Evolutionary conservation across 192 early-diverging fungal species (phyloP).

Genomic region (Umbelopsis vinacea): DNA sequence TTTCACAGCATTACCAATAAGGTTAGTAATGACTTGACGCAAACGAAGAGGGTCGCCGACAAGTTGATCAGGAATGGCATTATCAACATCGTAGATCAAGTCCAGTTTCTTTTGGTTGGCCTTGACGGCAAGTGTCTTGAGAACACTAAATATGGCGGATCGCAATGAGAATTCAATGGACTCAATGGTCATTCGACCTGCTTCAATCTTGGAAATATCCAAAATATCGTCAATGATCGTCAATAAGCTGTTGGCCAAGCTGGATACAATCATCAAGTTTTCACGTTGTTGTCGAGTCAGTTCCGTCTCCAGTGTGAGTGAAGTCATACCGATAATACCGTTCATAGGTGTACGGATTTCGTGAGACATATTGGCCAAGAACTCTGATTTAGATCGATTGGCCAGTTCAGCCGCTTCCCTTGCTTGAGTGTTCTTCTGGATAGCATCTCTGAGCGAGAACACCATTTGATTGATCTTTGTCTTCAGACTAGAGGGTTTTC

Average conservation of each 20-base stretch:
- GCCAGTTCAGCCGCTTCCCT: constrained; percentile 82
- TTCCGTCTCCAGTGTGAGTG: constrained; percentile 75
- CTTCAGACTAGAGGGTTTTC: constrained; percentile 47
- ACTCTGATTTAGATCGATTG: constrained; percentile 78
- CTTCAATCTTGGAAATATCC: constrained; percentile 86
- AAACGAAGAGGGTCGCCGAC: constrained; percentile 77
- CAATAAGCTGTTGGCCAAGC: constrained; percentile 71
- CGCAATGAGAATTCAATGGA: constrained; percentile 69
- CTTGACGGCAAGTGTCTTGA: constrained; percentile 75
- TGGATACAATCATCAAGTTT: constrained; percentile 79
- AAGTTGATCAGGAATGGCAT: constrained; percentile 69
- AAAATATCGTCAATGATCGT: constrained; percentile 85
- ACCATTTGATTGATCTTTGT: constrained; percentile 89
- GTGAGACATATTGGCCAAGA: constrained; percentile 69
- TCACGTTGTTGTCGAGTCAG: constrained; percentile 82
- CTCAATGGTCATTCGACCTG: constrained; percentile 82
- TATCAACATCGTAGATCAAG: constrained; percentile 70
- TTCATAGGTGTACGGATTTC: constrained; percentile 85
- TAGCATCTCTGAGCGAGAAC: constrained; percentile 72
- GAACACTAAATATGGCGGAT: constrained; percentile 63
- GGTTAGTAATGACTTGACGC: constrained; percentile 81
- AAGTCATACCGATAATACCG: constrained; percentile 79
- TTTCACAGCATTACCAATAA: constrained; percentile 86
- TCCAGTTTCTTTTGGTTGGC: constrained; percentile 75
- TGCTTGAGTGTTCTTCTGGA: constrained; percentile 78